Percentiles rank a stretch among this genome's conserved stretches.
Conservation (phyloP, 2,329 filamentous ascomycete species). For the Fusarium fracticaudum region DNA sequence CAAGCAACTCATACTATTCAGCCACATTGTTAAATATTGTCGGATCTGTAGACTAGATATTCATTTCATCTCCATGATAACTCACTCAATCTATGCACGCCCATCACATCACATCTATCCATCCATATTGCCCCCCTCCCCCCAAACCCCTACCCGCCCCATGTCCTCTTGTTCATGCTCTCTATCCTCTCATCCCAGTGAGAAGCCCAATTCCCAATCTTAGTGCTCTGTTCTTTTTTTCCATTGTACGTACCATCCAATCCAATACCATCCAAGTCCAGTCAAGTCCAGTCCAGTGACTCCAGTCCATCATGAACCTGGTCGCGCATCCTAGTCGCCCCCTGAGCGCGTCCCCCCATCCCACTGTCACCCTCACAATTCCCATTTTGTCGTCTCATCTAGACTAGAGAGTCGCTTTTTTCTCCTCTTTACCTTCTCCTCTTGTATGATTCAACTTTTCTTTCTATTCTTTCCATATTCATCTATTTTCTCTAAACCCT, state of each 20-base stretch:
- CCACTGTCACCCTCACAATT: conserved; percentile 34
- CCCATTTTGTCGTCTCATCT: conserved; percentile 31
- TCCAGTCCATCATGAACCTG: conserved; percentile 27
- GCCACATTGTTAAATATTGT: background rate
- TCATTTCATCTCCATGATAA: conserved; percentile 7
- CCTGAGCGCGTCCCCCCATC: conserved; percentile 33
- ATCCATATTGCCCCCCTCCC: background rate
- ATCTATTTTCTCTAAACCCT: conserved; percentile 18
- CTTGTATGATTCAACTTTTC: conserved; percentile 25
- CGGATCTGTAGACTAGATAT: background rate
- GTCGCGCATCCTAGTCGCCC: conserved; percentile 37
- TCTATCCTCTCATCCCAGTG: conserved; percentile 22
- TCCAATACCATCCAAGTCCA: background rate
- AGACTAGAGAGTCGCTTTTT: conserved; percentile 14
- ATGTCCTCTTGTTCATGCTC: conserved; percentile 31
- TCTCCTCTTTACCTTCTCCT: conserved; percentile 26
- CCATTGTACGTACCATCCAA: conserved; percentile 11
- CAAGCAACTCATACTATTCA: background rate
- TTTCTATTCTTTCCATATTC: conserved; percentile 24
- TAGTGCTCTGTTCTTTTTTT: conserved; percentile 25
- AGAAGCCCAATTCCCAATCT: conserved; percentile 34
- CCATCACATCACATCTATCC: background rate
- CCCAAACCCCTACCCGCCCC: conserved; percentile 18
- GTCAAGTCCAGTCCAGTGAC: background rate
- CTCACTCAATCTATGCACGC: conserved; percentile 15